Evolutionary conservation across 1,139 yeast species (phyloP).

Genomic region (Candida sp.): DNA sequence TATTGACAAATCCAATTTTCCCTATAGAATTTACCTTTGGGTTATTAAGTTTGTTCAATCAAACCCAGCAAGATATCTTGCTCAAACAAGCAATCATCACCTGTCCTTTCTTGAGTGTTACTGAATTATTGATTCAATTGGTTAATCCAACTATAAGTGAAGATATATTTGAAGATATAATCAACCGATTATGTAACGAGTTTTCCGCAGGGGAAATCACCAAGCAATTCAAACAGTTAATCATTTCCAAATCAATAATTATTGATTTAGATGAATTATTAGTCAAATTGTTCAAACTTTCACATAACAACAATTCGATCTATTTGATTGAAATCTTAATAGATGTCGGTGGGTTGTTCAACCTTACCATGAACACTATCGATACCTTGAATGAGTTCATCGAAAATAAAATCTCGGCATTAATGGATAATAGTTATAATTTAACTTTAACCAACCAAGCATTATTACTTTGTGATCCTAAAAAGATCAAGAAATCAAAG

Average conservation of each 20-base stretch:
- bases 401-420: slow-evolving; percentile 45
- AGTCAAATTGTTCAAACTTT: slow-evolving; percentile 22
- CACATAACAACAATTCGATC: slow-evolving; percentile 44
- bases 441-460: slow-evolving; percentile 56
- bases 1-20: slow-evolving; percentile 83
- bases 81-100: slow-evolving; percentile 80
- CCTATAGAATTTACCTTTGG: slow-evolving; percentile 59
- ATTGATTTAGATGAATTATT: slow-evolving; percentile 41
- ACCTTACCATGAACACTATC: slow-evolving; percentile 53
- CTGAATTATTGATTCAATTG: slow-evolving; percentile 61
- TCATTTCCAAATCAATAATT: slow-evolving; percentile 17
- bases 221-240: slow-evolving; percentile 19
- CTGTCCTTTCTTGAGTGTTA: slow-evolving; percentile 64
- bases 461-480: slow-evolving; percentile 22
- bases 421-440: slow-evolving; percentile 50
- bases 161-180: slow-evolving; percentile 66
- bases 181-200: slow-evolving; percentile 64
- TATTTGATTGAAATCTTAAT: slow-evolving; percentile 58
- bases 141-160: slow-evolving; percentile 41
- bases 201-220: slow-evolving; percentile 50
- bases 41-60: slow-evolving; percentile 45
- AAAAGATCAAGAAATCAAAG: slow-evolving; percentile 16
- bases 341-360: slow-evolving; percentile 71
- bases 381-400: slow-evolving; percentile 41
- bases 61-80: slow-evolving; percentile 49